A percentile compares a stretch with the other conserved stretches of the same genome.
Evolutionary conservation across 2,329 filamentous ascomycete genomes (phyloP).

Genomic region (Sordariomycetes sp.): DNA sequence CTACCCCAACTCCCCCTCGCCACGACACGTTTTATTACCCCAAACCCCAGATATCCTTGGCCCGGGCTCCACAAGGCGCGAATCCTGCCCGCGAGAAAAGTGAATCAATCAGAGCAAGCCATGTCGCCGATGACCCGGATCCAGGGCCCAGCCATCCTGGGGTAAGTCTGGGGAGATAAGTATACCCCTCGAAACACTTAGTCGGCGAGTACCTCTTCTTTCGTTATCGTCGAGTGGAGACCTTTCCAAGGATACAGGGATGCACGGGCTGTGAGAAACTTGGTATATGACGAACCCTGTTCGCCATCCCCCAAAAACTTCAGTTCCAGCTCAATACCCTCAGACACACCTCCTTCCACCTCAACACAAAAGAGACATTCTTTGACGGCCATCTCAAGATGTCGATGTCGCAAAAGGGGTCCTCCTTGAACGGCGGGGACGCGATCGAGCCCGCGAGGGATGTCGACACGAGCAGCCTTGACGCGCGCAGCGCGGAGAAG

Average conservation of each 20-base stretch:
- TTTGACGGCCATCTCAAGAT: background rate
- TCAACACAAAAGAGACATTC: background rate
- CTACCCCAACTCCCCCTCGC: too few species aligned
- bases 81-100: conserved; percentile 11
- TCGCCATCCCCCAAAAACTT: background rate
- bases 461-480: background rate
- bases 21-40: too few species aligned
- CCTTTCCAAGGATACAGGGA: too few species aligned
- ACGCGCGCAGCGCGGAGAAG: background rate
- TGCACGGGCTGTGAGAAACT: too few species aligned
- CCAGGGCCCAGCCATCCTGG: too few species aligned
- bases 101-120: background rate
- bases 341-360: background rate
- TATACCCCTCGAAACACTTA: too few species aligned
- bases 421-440: background rate
- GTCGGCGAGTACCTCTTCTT: too few species aligned
- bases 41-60: too few species aligned
- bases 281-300: background rate
- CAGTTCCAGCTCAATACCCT: background rate
- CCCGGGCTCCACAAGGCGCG: too few species aligned
- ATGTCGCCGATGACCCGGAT: too few species aligned
- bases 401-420: background rate
- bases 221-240: too few species aligned
- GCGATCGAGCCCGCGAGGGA: background rate
- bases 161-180: too few species aligned